Conservation (phyloP, 495 filamentous ascomycete genomes). For the Rhizodiscina lignyota region DNA sequence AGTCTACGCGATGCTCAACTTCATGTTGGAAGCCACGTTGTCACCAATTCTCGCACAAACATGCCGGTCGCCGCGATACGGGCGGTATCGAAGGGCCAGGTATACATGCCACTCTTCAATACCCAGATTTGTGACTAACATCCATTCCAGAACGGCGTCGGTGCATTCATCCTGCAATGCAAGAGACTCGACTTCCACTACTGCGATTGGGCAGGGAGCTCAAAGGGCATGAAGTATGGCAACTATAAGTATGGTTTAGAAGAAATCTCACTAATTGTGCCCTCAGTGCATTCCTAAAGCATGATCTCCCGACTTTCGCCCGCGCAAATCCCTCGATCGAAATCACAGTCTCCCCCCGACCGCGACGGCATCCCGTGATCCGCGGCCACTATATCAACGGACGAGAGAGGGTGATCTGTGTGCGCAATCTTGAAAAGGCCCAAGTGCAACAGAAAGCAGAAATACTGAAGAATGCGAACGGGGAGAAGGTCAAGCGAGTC, state of each 20-base stretch:
- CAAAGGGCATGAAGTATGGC: conserved; percentile 85
- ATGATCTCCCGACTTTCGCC: conserved; percentile 60
- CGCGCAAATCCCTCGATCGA: conserved; percentile 72
- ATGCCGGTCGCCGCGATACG: conserved; percentile 55
- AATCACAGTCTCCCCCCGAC: conserved; percentile 77
- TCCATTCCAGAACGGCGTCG: conserved; percentile 67
- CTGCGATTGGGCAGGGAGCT: conserved; percentile 87
- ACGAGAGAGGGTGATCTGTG: conserved; percentile 68
- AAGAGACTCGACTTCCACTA: conserved; percentile 90
- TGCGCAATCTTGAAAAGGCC: conserved; percentile 65
- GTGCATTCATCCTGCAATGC: conserved; percentile 94
- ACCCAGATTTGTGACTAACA: conserved; percentile 5
- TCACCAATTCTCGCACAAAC: conserved; percentile 17
- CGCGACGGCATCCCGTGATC: conserved; percentile 71
- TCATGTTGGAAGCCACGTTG: no score
- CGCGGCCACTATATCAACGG: conserved; percentile 85
- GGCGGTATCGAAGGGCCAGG: conserved; percentile 42
- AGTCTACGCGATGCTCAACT: no score
- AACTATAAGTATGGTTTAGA: no score
- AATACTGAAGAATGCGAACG: conserved; percentile 65
- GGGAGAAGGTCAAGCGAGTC: conserved; percentile 64
- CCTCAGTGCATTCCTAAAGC: conserved; percentile 65
- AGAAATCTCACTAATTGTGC: no score
- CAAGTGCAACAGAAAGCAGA: conserved; percentile 70
- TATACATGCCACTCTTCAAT: conserved; percentile 16